Base-by-base conservation (phyloP, 345 rosid genomes). In the Leavenworthia alabamica region DNA sequence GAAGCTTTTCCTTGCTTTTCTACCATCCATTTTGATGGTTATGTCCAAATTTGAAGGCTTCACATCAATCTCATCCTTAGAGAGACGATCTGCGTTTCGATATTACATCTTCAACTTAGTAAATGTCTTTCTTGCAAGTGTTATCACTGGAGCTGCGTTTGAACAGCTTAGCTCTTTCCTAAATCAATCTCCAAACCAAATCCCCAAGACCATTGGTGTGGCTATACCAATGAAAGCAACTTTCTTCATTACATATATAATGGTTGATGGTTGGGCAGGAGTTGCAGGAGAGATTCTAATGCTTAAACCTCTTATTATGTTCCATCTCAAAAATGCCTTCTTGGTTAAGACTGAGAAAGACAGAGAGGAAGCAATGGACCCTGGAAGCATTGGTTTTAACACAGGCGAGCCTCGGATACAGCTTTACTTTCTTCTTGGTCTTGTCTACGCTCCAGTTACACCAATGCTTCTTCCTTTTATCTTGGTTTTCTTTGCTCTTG, bases 211-310 rank as follows among this genome's bases (percentile, higher is more conserved):
- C 45, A 67, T 93, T 16, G 97, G 99, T 13, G 75, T 80, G 44
- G 99, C 99, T 1, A 78, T 93, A 72, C 99, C 99, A 24, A 64
- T 77, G 66, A 85, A 81, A 79, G 99, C 99, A 69, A 89, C 99
- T 45, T 92, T 92, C 78, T 92, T 92, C 72, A 86, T 92, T 61
- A 86, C 95, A 53, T 92, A 86, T 44, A 92, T 92, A 69, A 92
- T 89, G 98, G 84, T 92, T 36, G 98, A 92, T 71, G 98, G 98
- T 56, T 92, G 98, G 98, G 95, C 98, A 55, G 96, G 98, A 46
- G 64, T 92, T 39, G 98, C 98, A 46, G 93, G 57, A 24, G 99
- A 93, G 79, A 81, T 93, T 66, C 71, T 93, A 33, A 86, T 77
- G 97, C 48, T 89, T 64, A 85, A 89, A 70, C 79, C 99, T 35